phyloP scores from a whole-genome alignment of 177 flowering plant genomes.

The Vitis hybrid region DNA sequence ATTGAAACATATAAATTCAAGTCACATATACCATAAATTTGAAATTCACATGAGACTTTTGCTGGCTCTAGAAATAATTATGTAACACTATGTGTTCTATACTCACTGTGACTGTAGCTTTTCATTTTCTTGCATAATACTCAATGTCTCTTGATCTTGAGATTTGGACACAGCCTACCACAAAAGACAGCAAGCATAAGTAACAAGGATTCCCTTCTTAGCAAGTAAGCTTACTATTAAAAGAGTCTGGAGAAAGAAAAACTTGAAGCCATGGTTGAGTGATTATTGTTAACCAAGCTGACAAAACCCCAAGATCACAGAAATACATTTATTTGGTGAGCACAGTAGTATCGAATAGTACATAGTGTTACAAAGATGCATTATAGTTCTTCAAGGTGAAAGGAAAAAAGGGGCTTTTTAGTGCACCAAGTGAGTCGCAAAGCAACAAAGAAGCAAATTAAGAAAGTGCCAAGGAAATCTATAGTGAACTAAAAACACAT shows the following conservation, averaged over 20 bases:
- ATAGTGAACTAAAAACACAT: no score
- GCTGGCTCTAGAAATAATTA: neutral
- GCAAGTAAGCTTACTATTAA: neutral
- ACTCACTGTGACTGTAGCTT: slow-evolving; percentile 8
- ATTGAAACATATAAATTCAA: neutral
- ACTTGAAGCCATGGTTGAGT: neutral
- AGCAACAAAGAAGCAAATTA: no score
- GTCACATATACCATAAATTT: neutral
- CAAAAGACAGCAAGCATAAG: neutral
- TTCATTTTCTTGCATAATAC: slow-evolving; percentile 3
- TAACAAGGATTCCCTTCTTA: neutral
- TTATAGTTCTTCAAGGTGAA: no score
- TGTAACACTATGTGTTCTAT: neutral
- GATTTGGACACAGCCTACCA: neutral
- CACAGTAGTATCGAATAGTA: neutral
- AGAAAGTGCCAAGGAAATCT: no score
- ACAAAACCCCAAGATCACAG: neutral
- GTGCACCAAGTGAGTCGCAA: no score
- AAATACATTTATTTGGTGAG: neutral
- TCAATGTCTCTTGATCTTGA: slow-evolving; percentile 2
- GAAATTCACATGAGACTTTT: neutral
- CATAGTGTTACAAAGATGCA: neutral
- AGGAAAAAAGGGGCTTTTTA: no score
- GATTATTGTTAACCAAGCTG: neutral
- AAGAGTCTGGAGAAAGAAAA: neutral